These are phyloP conservation scores for Trichoderma pleuroti DNA, from an alignment of 2,329 filamentous ascomycete genomes.

Conservation along the genomic window DNA sequence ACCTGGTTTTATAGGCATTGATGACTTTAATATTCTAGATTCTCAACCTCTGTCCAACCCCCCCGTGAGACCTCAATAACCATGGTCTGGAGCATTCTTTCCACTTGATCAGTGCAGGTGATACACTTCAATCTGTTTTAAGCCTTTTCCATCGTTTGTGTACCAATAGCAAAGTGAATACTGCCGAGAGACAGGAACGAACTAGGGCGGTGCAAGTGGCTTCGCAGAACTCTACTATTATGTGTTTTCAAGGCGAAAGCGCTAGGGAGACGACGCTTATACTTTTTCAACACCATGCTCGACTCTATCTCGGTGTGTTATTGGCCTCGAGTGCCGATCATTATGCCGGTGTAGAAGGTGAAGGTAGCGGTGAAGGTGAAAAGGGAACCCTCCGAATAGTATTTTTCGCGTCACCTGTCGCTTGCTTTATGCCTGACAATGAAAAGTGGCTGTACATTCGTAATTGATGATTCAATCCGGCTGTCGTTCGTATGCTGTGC, in stretches of 20 bases:
- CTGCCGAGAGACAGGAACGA: background rate
- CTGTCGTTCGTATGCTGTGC: background rate
- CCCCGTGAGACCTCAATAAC: background rate
- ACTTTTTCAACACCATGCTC: background rate
- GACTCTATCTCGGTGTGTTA: background rate
- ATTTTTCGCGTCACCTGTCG: background rate
- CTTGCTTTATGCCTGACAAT: background rate
- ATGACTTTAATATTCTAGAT: background rate
- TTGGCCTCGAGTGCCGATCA: background rate
- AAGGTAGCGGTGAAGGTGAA: background rate
- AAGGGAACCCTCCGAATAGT: background rate
- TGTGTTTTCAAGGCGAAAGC: background rate
- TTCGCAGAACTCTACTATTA: background rate
- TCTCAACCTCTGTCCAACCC: background rate
- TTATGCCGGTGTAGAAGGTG: background rate
- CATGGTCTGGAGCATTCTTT: background rate
- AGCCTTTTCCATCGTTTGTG: background rate
- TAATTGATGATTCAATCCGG: background rate
- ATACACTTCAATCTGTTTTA: background rate
- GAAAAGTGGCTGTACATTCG: background rate
- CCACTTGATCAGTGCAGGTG: background rate
- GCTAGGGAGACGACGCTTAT: background rate
- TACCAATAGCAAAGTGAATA: background rate
- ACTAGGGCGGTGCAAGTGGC: background rate
- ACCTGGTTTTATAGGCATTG: background rate